These are phyloP conservation scores for Eutrema heterophyllum DNA, from an alignment of 345 rosid genomes.

Conservation along the genomic window DNA sequence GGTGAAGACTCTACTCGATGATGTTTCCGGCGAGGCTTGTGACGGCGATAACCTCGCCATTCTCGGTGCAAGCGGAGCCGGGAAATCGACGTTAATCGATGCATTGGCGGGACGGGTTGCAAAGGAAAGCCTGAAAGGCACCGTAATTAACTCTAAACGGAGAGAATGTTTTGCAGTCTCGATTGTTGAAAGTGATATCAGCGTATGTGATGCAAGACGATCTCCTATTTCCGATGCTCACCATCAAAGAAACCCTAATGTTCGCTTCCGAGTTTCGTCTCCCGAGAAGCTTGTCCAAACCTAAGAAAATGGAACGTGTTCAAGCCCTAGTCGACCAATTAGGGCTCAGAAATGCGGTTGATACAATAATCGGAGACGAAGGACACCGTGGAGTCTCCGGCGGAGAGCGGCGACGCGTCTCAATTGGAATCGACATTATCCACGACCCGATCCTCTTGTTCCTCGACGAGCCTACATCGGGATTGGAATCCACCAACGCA, in stretches of 20 bases:
- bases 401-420: constrained; percentile 88
- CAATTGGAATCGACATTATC: constrained; percentile 77
- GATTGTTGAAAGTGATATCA: constrained; percentile 55
- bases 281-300: constrained; percentile 56
- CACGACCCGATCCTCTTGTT: constrained; percentile 37
- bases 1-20: constrained; percentile 44
- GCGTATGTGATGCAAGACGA: constrained; percentile 93
- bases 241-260: constrained; percentile 70
- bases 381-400: constrained; percentile 95
- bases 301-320: constrained; percentile 66
- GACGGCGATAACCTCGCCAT: constrained; percentile 67
- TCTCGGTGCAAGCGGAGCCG: constrained; percentile 81
- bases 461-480: too few species aligned
- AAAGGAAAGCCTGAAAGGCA: constrained; percentile 59
- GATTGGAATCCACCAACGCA: constrained; percentile 57
- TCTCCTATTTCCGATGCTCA: constrained; percentile 66
- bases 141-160: constrained; percentile 66
- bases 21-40: constrained; percentile 63
- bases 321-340: constrained; percentile 75
- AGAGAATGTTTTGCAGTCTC: constrained; percentile 31
- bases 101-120: constrained; percentile 80
- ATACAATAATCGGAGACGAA: constrained; percentile 82
- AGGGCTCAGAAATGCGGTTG: constrained; percentile 74
- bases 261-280: constrained; percentile 84
- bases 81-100: constrained; percentile 76